Percentiles rank a stretch among this genome's conserved stretches.
phyloP scores from a whole-genome alignment of 2,329 filamentous ascomycete genomes.

The Penicillium sp. region DNA sequence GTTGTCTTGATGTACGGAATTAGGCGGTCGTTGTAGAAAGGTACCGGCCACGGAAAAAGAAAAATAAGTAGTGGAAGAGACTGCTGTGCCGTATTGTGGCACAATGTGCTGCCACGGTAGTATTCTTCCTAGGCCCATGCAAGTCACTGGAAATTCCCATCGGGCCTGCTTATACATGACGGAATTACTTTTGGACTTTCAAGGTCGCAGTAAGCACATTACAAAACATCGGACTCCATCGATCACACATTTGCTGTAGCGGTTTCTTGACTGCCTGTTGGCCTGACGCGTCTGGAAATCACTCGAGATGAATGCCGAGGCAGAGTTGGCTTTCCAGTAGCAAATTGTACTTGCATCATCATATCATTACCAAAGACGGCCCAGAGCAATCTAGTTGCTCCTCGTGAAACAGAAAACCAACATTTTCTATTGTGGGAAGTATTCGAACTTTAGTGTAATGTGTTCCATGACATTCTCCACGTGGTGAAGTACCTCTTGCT shows the following conservation, averaged over 20 bases:
- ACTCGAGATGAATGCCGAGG: neutral
- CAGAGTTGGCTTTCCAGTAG: neutral
- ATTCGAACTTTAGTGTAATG: neutral
- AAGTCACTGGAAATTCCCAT: conserved; percentile 21
- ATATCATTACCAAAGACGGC: no score
- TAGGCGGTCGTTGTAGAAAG: no score
- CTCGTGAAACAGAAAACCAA: no score
- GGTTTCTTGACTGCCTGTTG: neutral
- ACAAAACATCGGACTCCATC: neutral
- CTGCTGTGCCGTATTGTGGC: neutral
- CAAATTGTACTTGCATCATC: no score
- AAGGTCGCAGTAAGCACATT: neutral
- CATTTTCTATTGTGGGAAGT: no score
- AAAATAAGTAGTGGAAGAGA: neutral
- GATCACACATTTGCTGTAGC: neutral
- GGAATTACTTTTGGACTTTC: neutral
- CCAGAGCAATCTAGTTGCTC: no score
- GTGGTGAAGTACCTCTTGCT: neutral
- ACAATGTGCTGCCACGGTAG: neutral
- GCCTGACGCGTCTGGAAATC: neutral
- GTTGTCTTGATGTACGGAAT: neutral
- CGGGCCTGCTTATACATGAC: conserved; percentile 12
- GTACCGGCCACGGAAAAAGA: no score
- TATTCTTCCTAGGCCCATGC: neutral
- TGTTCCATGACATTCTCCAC: neutral